These are phyloP conservation scores for Hericium erinaceus DNA, from an alignment of 768 basidiomycete genomes.

Conservation along the genomic window DNA sequence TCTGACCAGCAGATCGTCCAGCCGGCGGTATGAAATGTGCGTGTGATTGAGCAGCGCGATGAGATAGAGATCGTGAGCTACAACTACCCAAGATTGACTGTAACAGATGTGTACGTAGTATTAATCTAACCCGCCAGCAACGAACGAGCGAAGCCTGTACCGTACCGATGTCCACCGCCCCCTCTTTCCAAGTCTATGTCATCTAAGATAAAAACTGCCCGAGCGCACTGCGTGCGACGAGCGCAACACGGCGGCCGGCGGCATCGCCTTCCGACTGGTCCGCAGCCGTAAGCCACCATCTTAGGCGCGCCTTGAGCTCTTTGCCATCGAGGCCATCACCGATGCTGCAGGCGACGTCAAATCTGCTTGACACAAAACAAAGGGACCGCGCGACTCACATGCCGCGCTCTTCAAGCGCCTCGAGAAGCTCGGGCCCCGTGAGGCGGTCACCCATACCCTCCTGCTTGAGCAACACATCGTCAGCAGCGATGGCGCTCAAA, in stretches of 20 bases:
- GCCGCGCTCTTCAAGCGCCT: constrained; percentile 69
- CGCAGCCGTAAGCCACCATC: constrained; percentile 56
- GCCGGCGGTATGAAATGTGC: too few relatives aligned
- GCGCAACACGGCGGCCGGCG: constrained; percentile 39
- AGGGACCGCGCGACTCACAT: constrained; percentile 40
- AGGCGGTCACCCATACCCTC: constrained; percentile 38
- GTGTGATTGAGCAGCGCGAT: too few relatives aligned
- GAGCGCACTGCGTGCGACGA: constrained; percentile 32
- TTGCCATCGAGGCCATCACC: constrained; percentile 31
- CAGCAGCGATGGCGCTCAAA: constrained; percentile 35
- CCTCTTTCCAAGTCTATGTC: too few relatives aligned
- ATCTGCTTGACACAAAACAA: not conserved
- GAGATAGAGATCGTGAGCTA: too few relatives aligned
- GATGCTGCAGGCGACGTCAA: constrained; percentile 18
- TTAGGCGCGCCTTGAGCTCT: constrained; percentile 39
- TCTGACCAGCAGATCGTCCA: too few relatives aligned
- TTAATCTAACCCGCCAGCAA: too few relatives aligned
- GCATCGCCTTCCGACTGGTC: constrained; percentile 27
- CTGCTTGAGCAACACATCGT: constrained; percentile 52
- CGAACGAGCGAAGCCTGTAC: too few relatives aligned
- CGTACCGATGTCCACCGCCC: too few relatives aligned
- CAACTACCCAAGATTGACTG: too few relatives aligned
- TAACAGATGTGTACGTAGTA: too few relatives aligned
- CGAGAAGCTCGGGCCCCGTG: constrained; percentile 44
- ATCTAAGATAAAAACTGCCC: constrained; percentile 9